phyloP scores from a whole-genome alignment of 2,329 filamentous ascomycete genomes.

The Fusarium phyllophilum region DNA sequence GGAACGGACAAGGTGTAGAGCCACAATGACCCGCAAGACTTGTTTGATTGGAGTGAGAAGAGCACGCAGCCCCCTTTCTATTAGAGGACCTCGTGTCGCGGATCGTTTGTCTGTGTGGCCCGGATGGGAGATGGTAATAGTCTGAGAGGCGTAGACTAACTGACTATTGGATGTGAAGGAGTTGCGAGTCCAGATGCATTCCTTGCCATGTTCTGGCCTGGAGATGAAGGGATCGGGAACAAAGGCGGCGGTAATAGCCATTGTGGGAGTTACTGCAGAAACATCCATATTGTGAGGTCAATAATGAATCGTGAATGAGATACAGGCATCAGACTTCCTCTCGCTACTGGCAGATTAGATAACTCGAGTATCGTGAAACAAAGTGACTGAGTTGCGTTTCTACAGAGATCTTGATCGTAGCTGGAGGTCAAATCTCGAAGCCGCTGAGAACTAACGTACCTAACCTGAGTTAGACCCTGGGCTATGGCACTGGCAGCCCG shows the following conservation, averaged over 20 bases:
- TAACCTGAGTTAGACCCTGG: slow-evolving; percentile 11
- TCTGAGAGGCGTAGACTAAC: slow-evolving; percentile 7
- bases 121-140: slow-evolving; percentile 6
- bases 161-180: background rate
- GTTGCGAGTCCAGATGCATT: background rate
- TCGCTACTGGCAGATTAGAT: slow-evolving; percentile 6
- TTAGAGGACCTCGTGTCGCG: slow-evolving; percentile 40
- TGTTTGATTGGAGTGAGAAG: slow-evolving; percentile 32
- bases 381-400: background rate
- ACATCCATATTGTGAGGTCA: background rate
- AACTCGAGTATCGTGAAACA: background rate
- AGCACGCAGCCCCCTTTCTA: slow-evolving; percentile 33
- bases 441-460: slow-evolving; percentile 1
- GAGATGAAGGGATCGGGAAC: background rate
- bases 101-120: slow-evolving; percentile 37
- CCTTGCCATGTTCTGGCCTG: background rate
- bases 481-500: slow-evolving; percentile 7
- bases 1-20: slow-evolving; percentile 41
- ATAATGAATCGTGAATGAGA: background rate
- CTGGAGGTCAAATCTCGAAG: slow-evolving; percentile 1
- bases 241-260: background rate
- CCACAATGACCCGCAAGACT: slow-evolving; percentile 37
- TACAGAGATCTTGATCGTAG: slow-evolving; percentile 27
- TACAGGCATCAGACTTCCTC: background rate
- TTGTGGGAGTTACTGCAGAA: background rate